Base-by-base conservation (phyloP, 352 stramenopile genomes). In the Phytophthora lateralis region DNA sequence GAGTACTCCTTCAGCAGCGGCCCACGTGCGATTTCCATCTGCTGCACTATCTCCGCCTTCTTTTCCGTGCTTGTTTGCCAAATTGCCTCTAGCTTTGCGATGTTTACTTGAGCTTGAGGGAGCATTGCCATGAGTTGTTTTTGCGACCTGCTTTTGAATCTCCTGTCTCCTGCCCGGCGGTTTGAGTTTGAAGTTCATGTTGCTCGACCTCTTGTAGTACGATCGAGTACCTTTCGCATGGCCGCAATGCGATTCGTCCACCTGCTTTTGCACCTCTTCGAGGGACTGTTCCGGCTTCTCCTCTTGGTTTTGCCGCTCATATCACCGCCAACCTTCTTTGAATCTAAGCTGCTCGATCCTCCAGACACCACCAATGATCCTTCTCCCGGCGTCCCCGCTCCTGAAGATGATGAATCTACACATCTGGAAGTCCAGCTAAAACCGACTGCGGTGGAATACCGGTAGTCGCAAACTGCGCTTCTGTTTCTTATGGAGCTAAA, bases 61-160 rank as follows among this genome's bases (percentile, higher is more conserved):
- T 90, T 90, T 27, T 57, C 48, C 12, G 73, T 58, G 12, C 80
- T 88, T 48, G 65, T 74, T 10, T 53, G 61, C 56, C 84, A 94
- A 59, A 91, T 77, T 8, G 44, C 71, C 54, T 95, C 67, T 0
- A 96, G 60, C 39, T 88, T 93, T 5, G 48, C 63, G 34, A 95
- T 87, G 35, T 95, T 91, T 20, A 68, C 72, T 37, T 79, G 53
- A 0, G 85, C 85, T 8, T 91, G 69, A 6, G 85, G 78, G 8
- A 96, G 60, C 57, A 95, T 82, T 6, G 63, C 58, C 15, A 95
- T 53, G 11, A 90, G 44, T 47, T 93, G 72, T 12, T 81, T 78
- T 32, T 86, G 66, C 66, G 2, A 91, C 50, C 24, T 82, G 59
- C 41, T 80, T 76, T 44, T 88, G 73, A n/a, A 91, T n/a, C n/a